phyloP scores from a whole-genome alignment of 2,329 filamentous ascomycete species.

The Westerdykella ornata region DNA sequence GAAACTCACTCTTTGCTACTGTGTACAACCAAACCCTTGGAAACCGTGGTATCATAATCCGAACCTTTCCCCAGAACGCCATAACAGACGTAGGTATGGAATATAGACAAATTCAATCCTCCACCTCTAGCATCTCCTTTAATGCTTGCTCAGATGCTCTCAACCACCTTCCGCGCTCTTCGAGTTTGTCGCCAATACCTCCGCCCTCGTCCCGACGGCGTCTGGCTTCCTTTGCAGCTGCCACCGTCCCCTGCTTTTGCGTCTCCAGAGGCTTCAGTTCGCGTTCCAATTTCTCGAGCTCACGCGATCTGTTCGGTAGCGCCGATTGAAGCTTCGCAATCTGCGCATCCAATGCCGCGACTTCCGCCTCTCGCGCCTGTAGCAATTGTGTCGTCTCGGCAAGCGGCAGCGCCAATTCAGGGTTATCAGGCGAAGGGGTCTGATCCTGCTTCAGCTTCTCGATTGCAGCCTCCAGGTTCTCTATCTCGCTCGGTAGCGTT shows the following conservation, averaged over 20 bases:
- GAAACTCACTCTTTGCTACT: too few relatives aligned
- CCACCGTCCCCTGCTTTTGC: slow-evolving; percentile 57
- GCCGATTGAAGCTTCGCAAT: slow-evolving; percentile 51
- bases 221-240: slow-evolving; percentile 64
- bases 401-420: slow-evolving; percentile 40
- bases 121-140: slow-evolving; percentile 56
- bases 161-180: slow-evolving; percentile 70
- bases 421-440: slow-evolving; percentile 31
- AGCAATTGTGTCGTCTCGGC: slow-evolving; percentile 40
- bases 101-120: slow-evolving; percentile 18
- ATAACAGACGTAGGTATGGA: background rate
- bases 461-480: slow-evolving; percentile 47
- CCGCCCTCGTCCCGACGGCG: slow-evolving; percentile 58
- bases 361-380: slow-evolving; percentile 36
- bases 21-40: too few relatives aligned
- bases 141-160: slow-evolving; percentile 60
- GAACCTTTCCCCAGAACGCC: background rate
- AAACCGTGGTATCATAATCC: background rate
- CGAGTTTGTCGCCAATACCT: slow-evolving; percentile 64
- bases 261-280: slow-evolving; percentile 64
- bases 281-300: slow-evolving; percentile 58
- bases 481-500: slow-evolving; percentile 48
- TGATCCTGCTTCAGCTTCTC: slow-evolving; percentile 39
- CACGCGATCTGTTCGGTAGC: slow-evolving; percentile 59
- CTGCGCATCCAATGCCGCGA: slow-evolving; percentile 39